Conservation (phyloP, 352 stramenopile genomes). For the Stramenopiles sp. region DNA sequence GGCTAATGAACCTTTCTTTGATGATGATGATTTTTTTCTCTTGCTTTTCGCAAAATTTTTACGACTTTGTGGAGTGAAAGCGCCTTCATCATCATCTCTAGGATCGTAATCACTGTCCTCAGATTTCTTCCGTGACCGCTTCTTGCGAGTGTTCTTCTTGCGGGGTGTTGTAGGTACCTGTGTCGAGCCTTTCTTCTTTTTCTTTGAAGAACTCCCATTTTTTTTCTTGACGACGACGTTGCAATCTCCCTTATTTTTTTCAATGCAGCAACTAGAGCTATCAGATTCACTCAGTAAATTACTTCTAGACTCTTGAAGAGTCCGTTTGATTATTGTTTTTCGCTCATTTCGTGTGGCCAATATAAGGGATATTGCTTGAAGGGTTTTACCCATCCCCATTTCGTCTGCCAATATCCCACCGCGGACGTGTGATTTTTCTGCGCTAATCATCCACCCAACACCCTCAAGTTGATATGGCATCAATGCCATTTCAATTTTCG, state of each 20-base stretch:
- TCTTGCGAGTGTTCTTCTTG: too few relatives aligned
- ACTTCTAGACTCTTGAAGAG: not conserved
- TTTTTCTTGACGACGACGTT: not conserved
- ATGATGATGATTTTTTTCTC: not conserved
- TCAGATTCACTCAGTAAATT: not conserved
- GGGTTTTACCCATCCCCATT: constrained; percentile 92
- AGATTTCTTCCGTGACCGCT: too few relatives aligned
- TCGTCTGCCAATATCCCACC: constrained; percentile 93
- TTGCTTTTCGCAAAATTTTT: not conserved
- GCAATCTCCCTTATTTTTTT: too few relatives aligned
- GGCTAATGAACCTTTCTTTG: not conserved
- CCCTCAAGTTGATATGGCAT: constrained; percentile 96
- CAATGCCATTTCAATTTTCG: constrained; percentile 52
- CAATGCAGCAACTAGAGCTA: too few relatives aligned
- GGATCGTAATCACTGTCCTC: not conserved
- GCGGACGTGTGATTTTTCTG: constrained; percentile 65
- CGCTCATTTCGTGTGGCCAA: constrained; percentile 70
- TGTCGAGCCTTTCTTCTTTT: constrained; percentile 12
- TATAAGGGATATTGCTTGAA: constrained; percentile 88
- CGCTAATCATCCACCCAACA: constrained; percentile 74
- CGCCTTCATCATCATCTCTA: not conserved
- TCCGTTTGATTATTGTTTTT: constrained; percentile 66
- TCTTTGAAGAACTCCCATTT: not conserved
- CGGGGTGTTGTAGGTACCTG: too few relatives aligned
- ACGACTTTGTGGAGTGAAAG: not conserved